These are phyloP conservation scores for Ophiostoma sp. DNA, from an alignment of 2,329 filamentous ascomycete species.

Conservation along the genomic window DNA sequence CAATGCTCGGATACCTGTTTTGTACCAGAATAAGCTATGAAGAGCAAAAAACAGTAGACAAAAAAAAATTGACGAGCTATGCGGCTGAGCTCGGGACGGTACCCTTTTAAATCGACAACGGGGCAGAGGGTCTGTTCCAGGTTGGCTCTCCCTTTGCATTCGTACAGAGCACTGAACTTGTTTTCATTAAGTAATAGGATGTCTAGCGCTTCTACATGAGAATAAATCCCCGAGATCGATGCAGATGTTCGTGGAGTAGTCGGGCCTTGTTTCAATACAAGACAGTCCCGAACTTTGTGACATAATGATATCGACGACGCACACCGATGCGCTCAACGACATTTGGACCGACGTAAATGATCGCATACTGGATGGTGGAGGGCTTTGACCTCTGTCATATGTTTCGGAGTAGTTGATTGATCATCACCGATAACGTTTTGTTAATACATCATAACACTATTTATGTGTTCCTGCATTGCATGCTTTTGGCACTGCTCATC, in stretches of 20 bases:
- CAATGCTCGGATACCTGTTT: background rate
- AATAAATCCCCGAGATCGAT: background rate
- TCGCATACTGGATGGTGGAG: background rate
- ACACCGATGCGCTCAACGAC: too few species aligned
- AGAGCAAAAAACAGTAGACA: background rate
- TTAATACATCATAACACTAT: background rate
- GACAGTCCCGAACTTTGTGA: background rate
- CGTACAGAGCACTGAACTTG: background rate
- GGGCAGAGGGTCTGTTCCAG: conserved; percentile 5
- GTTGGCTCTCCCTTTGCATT: background rate
- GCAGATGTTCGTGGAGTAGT: background rate
- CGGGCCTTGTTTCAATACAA: background rate
- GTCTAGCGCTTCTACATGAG: background rate
- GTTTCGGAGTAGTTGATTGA: too few species aligned
- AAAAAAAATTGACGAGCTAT: background rate
- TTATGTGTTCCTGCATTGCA: conserved; percentile 2
- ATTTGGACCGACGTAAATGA: background rate
- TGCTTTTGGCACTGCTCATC: background rate
- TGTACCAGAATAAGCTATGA: background rate
- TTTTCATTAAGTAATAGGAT: background rate
- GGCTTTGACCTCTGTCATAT: background rate
- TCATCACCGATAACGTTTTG: too few species aligned
- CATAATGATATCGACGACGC: background rate
- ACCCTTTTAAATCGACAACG: background rate
- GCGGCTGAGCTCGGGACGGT: conserved; percentile 4